Percentiles rank a stretch among this genome's conserved stretches.
phyloP scores from a whole-genome alignment of 768 basidiomycete genomes.

The Hericium coralloides region DNA sequence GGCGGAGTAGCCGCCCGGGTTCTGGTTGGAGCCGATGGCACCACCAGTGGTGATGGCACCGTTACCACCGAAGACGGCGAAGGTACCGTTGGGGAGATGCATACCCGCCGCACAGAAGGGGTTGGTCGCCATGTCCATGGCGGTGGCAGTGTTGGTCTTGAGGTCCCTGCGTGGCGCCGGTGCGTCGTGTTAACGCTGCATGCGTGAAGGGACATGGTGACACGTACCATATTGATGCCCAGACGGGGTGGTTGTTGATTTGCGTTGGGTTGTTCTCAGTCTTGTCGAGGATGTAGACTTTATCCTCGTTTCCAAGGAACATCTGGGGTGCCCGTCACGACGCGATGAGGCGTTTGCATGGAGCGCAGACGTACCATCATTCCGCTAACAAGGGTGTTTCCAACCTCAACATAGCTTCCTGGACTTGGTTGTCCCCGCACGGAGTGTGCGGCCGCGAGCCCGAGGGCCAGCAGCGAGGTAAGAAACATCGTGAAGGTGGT shows the following conservation, averaged over 20 bases:
- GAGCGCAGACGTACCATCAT: slow-evolving; percentile 39
- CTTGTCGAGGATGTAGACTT: slow-evolving; percentile 88
- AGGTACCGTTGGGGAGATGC: slow-evolving; percentile 77
- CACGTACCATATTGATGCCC: slow-evolving; percentile 59
- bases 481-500: slow-evolving; percentile 18
- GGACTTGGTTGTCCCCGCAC: slow-evolving; percentile 12
- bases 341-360: neutral
- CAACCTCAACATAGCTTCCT: slow-evolving; percentile 25
- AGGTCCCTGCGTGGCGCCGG: slow-evolving; percentile 41
- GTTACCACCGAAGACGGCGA: slow-evolving; percentile 69
- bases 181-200: neutral
- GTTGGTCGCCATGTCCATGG: slow-evolving; percentile 70
- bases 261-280: slow-evolving; percentile 64
- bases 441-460: slow-evolving; percentile 29
- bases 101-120: slow-evolving; percentile 77
- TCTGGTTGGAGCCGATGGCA: slow-evolving; percentile 24
- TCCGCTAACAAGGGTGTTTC: slow-evolving; percentile 36
- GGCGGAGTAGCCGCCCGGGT: slow-evolving; percentile 32
- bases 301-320: slow-evolving; percentile 72
- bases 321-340: slow-evolving; percentile 34
- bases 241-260: slow-evolving; percentile 64
- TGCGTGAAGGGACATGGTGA: neutral
- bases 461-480: slow-evolving; percentile 34
- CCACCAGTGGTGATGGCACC: slow-evolving; percentile 64
- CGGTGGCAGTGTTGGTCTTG: slow-evolving; percentile 40